Evolutionary conservation across 345 rosid species (phyloP).

Genomic region (Kandelia obovata): DNA sequence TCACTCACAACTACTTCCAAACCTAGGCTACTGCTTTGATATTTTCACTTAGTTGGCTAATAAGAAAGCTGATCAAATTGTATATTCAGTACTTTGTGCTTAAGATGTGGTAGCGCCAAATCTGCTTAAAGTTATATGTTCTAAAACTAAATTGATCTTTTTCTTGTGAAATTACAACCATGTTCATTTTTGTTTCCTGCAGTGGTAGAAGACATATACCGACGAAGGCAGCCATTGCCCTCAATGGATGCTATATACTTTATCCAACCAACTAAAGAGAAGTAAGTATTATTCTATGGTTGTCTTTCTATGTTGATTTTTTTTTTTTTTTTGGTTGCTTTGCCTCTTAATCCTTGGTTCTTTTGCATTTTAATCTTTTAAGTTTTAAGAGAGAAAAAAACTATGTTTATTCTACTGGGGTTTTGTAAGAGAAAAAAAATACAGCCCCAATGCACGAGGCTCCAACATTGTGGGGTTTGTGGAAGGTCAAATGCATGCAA

Average conservation of each 20-base stretch:
- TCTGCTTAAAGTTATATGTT: neutral
- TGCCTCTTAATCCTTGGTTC: neutral
- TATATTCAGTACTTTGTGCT: neutral
- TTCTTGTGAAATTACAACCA: neutral
- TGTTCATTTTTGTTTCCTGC: slow-evolving; percentile 26
- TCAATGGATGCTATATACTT: slow-evolving; percentile 98
- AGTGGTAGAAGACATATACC: slow-evolving; percentile 97
- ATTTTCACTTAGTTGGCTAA: too few relatives aligned
- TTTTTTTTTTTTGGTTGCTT: slow-evolving; percentile 2
- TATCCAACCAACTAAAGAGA: slow-evolving; percentile 95
- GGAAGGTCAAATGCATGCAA: too few relatives aligned
- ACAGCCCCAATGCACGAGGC: too few relatives aligned
- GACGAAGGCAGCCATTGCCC: slow-evolving; percentile 91
- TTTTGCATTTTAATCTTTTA: neutral
- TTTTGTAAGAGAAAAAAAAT: too few relatives aligned
- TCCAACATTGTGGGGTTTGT: too few relatives aligned
- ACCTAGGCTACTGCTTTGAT: too few relatives aligned
- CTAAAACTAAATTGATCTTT: neutral
- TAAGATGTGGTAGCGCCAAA: slow-evolving; percentile 1
- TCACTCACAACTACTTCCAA: too few relatives aligned
- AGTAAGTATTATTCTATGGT: slow-evolving; percentile 45
- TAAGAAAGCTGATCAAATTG: too few relatives aligned
- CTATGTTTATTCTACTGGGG: too few relatives aligned
- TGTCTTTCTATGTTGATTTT: neutral
- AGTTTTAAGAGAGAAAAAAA: neutral